Evolutionary conservation across 108 stramenopile species (phyloP).

Genomic region (Nitzschia palea): DNA sequence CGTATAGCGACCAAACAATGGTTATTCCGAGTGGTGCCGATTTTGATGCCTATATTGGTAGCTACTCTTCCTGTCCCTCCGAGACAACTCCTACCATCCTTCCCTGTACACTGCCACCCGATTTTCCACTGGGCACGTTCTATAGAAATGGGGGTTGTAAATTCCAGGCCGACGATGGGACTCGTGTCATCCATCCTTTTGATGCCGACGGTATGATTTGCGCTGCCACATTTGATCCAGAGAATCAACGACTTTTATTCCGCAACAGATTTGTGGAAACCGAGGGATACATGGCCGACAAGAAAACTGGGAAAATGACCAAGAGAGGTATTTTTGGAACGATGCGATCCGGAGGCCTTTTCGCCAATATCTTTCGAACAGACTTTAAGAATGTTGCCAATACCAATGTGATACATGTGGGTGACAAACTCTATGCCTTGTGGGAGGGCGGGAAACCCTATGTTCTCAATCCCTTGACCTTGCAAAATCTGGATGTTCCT

Average conservation of each 20-base stretch:
- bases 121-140: neutral
- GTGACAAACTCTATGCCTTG: constrained; percentile 40
- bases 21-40: neutral
- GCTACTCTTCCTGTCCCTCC: neutral
- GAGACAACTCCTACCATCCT: neutral
- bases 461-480: constrained; percentile 43
- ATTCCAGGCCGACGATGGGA: constrained; percentile 1
- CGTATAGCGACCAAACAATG: too few species aligned
- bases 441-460: constrained; percentile 57
- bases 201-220: constrained; percentile 33
- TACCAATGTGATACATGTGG: constrained; percentile 35
- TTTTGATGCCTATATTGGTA: constrained; percentile 1
- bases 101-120: neutral
- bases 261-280: constrained; percentile 48
- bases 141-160: neutral
- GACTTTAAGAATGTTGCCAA: constrained; percentile 53
- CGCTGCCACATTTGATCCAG: constrained; percentile 21
- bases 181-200: constrained; percentile 29
- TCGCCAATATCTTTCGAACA: constrained; percentile 24
- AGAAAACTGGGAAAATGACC: constrained; percentile 23
- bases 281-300: constrained; percentile 36
- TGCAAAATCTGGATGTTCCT: constrained; percentile 25
- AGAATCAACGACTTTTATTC: constrained; percentile 25
- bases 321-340: constrained; percentile 53
- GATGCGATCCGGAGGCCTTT: constrained; percentile 23